These are phyloP conservation scores for Protea cynaroides DNA, from an alignment of 164 flowering plant genomes.

Conservation along the genomic window DNA sequence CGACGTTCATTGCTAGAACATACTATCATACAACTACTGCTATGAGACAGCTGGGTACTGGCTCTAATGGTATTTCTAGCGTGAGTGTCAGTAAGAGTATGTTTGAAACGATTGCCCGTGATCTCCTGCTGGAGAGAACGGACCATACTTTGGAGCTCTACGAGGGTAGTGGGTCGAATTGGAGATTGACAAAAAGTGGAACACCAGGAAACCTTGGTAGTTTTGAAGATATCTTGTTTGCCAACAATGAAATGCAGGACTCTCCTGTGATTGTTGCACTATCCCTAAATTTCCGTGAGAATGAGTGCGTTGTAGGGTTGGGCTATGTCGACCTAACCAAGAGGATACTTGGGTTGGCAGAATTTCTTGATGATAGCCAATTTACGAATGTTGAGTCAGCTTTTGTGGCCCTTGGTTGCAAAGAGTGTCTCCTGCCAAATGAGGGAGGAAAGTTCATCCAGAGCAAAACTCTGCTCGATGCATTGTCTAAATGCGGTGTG, in stretches of 20 bases:
- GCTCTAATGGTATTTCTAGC: slow-evolving; percentile 70
- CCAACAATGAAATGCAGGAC: slow-evolving; percentile 96
- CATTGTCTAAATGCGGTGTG: slow-evolving; percentile 68
- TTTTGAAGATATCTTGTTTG: slow-evolving; percentile 92
- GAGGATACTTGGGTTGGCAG: slow-evolving; percentile 76
- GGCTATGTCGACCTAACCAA: slow-evolving; percentile 71
- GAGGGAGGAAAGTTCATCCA: slow-evolving; percentile 62
- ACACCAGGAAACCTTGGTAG: slow-evolving; percentile 91
- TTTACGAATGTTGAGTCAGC: slow-evolving; percentile 90
- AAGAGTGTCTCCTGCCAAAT: slow-evolving; percentile 78
- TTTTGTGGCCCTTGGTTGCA: slow-evolving; percentile 87
- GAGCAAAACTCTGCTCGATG: slow-evolving; percentile 49
- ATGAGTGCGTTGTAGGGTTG: slow-evolving; percentile 73
- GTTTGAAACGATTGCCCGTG: slow-evolving; percentile 92
- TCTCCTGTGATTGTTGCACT: slow-evolving; percentile 75
- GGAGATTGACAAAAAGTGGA: slow-evolving; percentile 80
- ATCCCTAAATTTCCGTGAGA: slow-evolving; percentile 46
- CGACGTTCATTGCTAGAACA: slow-evolving; percentile 80
- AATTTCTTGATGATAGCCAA: slow-evolving; percentile 93
- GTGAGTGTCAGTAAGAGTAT: slow-evolving; percentile 80
- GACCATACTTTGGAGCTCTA: slow-evolving; percentile 86
- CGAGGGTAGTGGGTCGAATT: slow-evolving; percentile 96
- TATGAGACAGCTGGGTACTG: slow-evolving; percentile 77
- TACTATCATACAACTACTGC: slow-evolving; percentile 87
- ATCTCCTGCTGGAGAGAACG: slow-evolving; percentile 84